phyloP scores from a whole-genome alignment of 805 yeast species.

The Barnettozyma californica region DNA sequence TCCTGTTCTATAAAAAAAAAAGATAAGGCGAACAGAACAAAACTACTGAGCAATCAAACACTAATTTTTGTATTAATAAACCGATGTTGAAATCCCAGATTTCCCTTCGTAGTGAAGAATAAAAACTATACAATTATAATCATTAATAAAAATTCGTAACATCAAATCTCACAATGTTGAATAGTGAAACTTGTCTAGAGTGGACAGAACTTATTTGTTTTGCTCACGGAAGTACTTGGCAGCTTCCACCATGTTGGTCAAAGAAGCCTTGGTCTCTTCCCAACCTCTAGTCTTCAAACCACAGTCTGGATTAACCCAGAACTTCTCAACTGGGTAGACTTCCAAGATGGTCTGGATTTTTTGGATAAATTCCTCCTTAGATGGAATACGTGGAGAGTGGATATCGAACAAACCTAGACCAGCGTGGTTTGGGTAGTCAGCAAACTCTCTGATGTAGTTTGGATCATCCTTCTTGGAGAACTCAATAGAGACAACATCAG shows the following conservation, averaged over 20 bases:
- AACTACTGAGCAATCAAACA: neutral
- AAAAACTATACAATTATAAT: constrained; percentile 11
- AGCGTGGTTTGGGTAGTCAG: constrained; percentile 98
- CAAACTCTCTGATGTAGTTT: constrained; percentile 94
- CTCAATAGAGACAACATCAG: constrained; percentile 98
- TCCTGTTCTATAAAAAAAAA: too few species aligned
- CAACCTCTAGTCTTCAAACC: constrained; percentile 99
- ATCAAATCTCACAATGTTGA: constrained; percentile 10
- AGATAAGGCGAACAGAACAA: too few species aligned
- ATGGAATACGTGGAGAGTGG: constrained; percentile 99
- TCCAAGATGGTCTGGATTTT: constrained; percentile 93
- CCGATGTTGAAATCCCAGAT: constrained; percentile 15
- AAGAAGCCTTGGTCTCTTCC: constrained; percentile 93
- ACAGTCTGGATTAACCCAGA: constrained; percentile 99
- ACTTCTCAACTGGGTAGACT: constrained; percentile 95
- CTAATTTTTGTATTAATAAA: constrained; percentile 10
- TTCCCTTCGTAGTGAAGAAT: constrained; percentile 8
- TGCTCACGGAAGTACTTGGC: constrained; percentile 87
- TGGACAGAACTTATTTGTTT: constrained; percentile 17
- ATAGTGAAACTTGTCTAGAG: constrained; percentile 6
- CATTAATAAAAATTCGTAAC: constrained; percentile 9
- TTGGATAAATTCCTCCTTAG: constrained; percentile 90
- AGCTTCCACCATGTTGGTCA: constrained; percentile 98
- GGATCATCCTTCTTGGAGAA: constrained; percentile 99
- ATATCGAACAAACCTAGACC: constrained; percentile 99